Base-by-base conservation (phyloP, 2,329 filamentous ascomycete species). In the Parastagonospora nodorum region DNA sequence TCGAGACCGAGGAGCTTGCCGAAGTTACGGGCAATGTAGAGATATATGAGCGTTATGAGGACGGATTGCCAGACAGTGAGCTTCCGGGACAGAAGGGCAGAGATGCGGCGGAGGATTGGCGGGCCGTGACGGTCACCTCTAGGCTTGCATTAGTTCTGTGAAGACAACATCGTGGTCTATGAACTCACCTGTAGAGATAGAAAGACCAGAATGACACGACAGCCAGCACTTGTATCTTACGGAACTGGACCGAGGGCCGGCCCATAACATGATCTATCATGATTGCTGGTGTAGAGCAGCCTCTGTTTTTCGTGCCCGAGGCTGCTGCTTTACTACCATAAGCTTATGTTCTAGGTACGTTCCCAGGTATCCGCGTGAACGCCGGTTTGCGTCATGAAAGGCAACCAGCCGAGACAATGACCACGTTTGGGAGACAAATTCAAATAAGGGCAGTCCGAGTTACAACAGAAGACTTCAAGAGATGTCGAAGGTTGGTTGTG, bases 11-110 rank as follows among this genome's bases (percentile, higher is more conserved):
- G 84, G 5, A 99, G 84, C 58, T 95, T 95, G 70, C 90, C 92
- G 65, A 99, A 95, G 76, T 99, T 97, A 50, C 92, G 89, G 29
- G 89, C 87, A 30, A 92, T 83, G 71, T 99, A 99, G 50, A 97
- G 85, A 75, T 92, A 95, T 42, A 97, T 84, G 74, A 97, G 88
- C 37, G 92, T 95, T 40, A 93, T 78, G 57, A 95, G 86, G 27
- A 96, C 83, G 1, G 88, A 90, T 75, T 96, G 94, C 92, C 94
- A 97, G 62, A 88, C 82, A 5, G 92, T 96, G 51, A 97, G 80
- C 50, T 83, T 83, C 42, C 79, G 82, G 5, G 87, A 87, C 43
- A 94, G 82, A 45, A 87, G 77, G 50, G 82, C 82, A 1, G 93
- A 97, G 51, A 97, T 68, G 39, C 80, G 77, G 50, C 88, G 85